These are phyloP conservation scores for Aspergillus ibericus DNA, from an alignment of 2,329 filamentous ascomycete genomes.

Conservation along the genomic window DNA sequence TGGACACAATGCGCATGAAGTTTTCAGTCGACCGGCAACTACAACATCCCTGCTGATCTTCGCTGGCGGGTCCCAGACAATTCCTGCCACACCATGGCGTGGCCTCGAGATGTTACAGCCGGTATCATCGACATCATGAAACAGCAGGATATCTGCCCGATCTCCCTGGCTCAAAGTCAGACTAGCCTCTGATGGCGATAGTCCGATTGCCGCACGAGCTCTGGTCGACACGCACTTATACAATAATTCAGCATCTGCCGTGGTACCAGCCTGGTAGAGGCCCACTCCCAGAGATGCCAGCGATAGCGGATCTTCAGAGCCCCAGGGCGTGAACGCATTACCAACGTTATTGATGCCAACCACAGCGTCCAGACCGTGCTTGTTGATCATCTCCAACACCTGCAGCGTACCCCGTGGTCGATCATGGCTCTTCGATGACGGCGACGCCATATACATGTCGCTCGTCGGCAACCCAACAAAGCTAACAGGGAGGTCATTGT, in stretches of 20 bases:
- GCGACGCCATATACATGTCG: constrained; percentile 71
- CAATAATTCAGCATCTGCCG: constrained; percentile 58
- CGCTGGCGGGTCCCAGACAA: constrained; percentile 40
- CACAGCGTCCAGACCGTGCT: constrained; percentile 59
- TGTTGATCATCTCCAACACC: constrained; percentile 60
- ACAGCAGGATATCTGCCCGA: constrained; percentile 24
- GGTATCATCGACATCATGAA: constrained; percentile 33
- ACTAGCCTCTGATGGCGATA: constrained; percentile 9
- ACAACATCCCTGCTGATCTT: constrained; percentile 30
- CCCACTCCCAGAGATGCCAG: constrained; percentile 65
- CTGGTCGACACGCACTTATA: constrained; percentile 55
- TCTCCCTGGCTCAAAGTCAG: constrained; percentile 14
- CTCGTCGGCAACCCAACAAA: constrained; percentile 71
- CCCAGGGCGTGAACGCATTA: constrained; percentile 72
- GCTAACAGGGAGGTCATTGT: constrained; percentile 56
- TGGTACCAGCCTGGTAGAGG: constrained; percentile 66
- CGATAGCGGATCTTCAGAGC: constrained; percentile 64
- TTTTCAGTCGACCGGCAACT: constrained; percentile 19
- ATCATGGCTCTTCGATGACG: constrained; percentile 26
- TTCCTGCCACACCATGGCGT: constrained; percentile 34
- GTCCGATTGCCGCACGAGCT: constrained; percentile 39
- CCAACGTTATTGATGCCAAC: constrained; percentile 71
- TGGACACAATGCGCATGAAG: not conserved
- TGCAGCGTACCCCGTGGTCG: constrained; percentile 61
- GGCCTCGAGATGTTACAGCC: constrained; percentile 28